Evolutionary conservation across 352 stramenopile species (phyloP).

Genomic region (Globisporangium iwayamae): DNA sequence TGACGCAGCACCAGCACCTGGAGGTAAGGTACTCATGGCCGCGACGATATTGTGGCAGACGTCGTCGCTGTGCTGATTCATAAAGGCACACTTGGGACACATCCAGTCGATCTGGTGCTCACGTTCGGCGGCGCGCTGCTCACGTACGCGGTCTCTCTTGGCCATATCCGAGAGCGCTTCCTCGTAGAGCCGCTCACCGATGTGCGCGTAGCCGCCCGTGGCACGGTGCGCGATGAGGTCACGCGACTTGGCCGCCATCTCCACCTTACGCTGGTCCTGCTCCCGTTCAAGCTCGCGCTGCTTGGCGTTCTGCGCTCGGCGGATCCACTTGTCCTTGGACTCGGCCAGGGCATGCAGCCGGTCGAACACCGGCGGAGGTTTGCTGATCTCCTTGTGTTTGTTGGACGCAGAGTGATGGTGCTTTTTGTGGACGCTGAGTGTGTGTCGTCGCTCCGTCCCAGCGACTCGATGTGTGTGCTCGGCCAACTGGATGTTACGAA

Average conservation of each 20-base stretch:
- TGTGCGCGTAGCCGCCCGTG: conserved; percentile 52
- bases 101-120: conserved; percentile 70
- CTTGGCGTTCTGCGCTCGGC: conserved; percentile 65
- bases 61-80: conserved; percentile 54
- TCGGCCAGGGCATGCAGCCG: conserved; percentile 68
- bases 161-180: conserved; percentile 65
- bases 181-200: conserved; percentile 68
- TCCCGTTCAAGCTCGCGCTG: conserved; percentile 47
- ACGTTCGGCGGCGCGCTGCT: conserved; percentile 36
- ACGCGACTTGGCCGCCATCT: conserved; percentile 62
- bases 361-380: conserved; percentile 43
- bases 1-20: not conserved
- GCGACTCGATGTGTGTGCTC: conserved; percentile 26
- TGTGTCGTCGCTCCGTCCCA: conserved; percentile 8
- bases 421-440: conserved; percentile 1
- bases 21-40: not conserved
- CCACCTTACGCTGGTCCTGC: conserved; percentile 35
- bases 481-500: conserved; percentile 33
- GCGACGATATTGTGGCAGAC: conserved; percentile 57
- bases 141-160: conserved; percentile 50
- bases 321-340: conserved; percentile 71
- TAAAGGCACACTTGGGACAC: conserved; percentile 69
- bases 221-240: conserved; percentile 50
- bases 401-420: conserved; percentile 15
- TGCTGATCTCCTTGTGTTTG: not conserved